phyloP scores from a whole-genome alignment of 139 green algal species.

The Klebsormidium nitens region DNA sequence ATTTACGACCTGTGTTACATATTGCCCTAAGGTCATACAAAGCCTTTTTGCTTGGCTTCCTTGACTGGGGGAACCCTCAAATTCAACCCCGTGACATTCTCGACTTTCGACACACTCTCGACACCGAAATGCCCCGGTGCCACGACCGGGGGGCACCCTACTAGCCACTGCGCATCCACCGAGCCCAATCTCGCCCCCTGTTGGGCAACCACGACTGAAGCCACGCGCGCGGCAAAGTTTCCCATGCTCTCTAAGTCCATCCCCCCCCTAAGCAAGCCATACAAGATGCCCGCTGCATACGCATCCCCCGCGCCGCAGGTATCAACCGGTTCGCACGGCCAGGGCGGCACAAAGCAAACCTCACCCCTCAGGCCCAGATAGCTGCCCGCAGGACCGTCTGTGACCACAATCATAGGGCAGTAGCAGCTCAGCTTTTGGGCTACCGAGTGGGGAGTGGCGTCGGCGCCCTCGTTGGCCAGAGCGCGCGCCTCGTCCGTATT shows the following conservation, averaged over 20 bases:
- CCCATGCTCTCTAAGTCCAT: conserved; percentile 12
- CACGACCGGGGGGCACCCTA: no score
- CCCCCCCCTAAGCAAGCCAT: conserved; percentile 12
- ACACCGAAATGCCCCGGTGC: no score
- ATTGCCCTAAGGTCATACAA: no score
- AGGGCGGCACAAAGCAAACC: conserved; percentile 8
- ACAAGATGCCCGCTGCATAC: conserved; percentile 55
- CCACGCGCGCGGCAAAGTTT: conserved; percentile 20
- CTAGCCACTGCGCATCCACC: conserved; percentile 23
- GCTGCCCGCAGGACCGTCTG: conserved; percentile 63
- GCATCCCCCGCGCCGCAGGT: conserved; percentile 84
- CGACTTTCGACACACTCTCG: no score
- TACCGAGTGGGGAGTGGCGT: conserved; percentile 39
- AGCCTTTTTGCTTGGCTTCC: no score
- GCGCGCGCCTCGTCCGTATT: conserved; percentile 56
- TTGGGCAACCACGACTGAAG: conserved; percentile 29
- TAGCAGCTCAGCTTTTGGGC: conserved; percentile 51
- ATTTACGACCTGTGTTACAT: no score
- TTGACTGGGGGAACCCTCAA: no score
- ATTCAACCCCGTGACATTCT: no score
- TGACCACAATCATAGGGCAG: conserved; percentile 69
- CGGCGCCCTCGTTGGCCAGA: background rate
- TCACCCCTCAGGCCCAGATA: conserved; percentile 23
- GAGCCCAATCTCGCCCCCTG: conserved; percentile 20
- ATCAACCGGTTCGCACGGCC: conserved; percentile 62